These are phyloP conservation scores for Colletotrichum lini DNA, from an alignment of 2,329 filamentous ascomycete species.

Conservation along the genomic window DNA sequence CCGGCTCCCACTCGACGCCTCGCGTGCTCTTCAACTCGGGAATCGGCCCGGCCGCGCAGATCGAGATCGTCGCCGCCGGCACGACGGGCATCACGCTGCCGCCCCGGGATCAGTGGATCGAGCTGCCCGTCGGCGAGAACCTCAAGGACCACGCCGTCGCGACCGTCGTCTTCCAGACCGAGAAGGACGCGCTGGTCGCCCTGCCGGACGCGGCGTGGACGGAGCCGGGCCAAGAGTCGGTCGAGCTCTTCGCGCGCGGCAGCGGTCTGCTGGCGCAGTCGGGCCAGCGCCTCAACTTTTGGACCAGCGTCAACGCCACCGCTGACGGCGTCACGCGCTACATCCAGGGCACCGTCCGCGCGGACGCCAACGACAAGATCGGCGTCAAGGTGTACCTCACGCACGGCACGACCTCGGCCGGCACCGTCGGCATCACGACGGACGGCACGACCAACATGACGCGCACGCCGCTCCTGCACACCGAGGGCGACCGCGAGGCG, in stretches of 20 bases:
- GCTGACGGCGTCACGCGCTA: constrained; percentile 56
- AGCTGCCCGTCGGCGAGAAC: constrained; percentile 60
- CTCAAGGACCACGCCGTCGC: constrained; percentile 53
- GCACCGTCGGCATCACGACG: constrained; percentile 58
- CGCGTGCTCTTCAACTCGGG: constrained; percentile 71
- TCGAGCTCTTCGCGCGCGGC: constrained; percentile 53
- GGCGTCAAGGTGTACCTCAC: constrained; percentile 66
- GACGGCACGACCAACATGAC: constrained; percentile 59
- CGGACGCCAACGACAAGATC: constrained; percentile 57
- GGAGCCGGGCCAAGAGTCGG: constrained; percentile 46
- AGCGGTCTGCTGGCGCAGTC: constrained; percentile 60
- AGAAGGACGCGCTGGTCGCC: constrained; percentile 45
- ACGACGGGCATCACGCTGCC: constrained; percentile 42
- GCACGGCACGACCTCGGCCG: constrained; percentile 63
- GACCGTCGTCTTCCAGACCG: constrained; percentile 49
- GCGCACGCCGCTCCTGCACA: constrained; percentile 54
- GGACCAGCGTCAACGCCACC: constrained; percentile 59
- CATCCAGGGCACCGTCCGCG: constrained; percentile 62
- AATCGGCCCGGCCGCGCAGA: constrained; percentile 64
- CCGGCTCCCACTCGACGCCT: constrained; percentile 68
- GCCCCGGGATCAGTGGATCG: constrained; percentile 46
- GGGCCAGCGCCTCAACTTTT: constrained; percentile 63
- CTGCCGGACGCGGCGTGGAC: constrained; percentile 47
- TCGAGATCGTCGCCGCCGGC: constrained; percentile 65
- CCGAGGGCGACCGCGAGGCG: constrained; percentile 48